These are phyloP conservation scores for Fragilaria crotonensis DNA, from an alignment of 108 stramenopile genomes.

Conservation along the genomic window DNA sequence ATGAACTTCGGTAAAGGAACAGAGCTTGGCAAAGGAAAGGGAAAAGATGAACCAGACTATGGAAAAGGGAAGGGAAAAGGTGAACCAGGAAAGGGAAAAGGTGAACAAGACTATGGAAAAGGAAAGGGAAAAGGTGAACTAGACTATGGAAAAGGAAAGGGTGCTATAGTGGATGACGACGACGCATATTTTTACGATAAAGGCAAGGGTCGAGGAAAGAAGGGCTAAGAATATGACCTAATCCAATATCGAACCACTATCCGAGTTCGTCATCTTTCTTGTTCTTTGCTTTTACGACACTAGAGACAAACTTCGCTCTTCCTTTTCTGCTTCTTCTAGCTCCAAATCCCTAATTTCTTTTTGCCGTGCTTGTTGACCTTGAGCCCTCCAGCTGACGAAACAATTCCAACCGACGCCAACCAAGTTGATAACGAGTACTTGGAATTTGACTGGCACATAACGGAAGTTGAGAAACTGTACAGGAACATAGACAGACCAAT, in stretches of 20 bases:
- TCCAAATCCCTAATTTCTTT: neutral
- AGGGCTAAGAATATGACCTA: neutral
- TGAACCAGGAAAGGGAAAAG: too few relatives aligned
- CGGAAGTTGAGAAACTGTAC: constrained; percentile 68
- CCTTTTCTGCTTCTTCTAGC: too few relatives aligned
- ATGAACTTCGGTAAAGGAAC: too few relatives aligned
- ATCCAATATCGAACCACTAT: too few relatives aligned
- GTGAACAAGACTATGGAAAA: too few relatives aligned
- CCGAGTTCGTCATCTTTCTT: too few relatives aligned
- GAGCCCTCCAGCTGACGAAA: constrained; percentile 62
- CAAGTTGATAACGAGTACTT: constrained; percentile 69
- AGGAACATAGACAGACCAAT: constrained; percentile 80
- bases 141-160: neutral
- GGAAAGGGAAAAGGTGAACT: too few relatives aligned
- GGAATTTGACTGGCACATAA: constrained; percentile 58
- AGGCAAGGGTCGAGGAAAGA: neutral
- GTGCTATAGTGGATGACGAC: neutral
- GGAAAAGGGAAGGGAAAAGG: too few relatives aligned
- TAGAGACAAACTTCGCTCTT: too few relatives aligned
- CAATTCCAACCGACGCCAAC: constrained; percentile 84
- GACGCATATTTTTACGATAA: neutral
- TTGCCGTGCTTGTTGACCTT: constrained; percentile 4
- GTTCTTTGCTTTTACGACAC: too few relatives aligned
- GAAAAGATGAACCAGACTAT: too few relatives aligned
- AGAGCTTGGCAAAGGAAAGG: too few relatives aligned